Evolutionary conservation across 2,329 filamentous ascomycete species (phyloP).

Genomic region (Albophoma yamanashiensis): DNA sequence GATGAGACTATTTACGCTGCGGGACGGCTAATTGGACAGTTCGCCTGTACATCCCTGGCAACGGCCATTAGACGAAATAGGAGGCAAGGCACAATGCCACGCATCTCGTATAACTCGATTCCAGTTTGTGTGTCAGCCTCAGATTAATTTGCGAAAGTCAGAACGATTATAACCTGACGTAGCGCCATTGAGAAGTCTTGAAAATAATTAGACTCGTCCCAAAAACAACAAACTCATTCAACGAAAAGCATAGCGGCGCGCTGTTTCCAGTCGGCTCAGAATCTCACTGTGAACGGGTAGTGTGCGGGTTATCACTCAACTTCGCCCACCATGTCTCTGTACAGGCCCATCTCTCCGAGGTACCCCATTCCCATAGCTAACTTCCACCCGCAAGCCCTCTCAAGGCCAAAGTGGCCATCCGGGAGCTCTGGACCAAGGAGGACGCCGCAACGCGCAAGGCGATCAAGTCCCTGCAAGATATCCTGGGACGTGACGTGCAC

Average conservation of each 20-base stretch:
- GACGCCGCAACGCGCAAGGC: slow-evolving; percentile 21
- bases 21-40: background rate
- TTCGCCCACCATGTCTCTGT: slow-evolving; percentile 7
- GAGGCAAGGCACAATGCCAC: background rate
- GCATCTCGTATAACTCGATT: background rate
- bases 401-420: slow-evolving; percentile 29
- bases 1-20: background rate
- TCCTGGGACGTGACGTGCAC: slow-evolving; percentile 27
- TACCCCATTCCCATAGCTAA: background rate
- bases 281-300: background rate
- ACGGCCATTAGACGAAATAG: background rate
- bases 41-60: background rate
- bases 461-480: slow-evolving; percentile 16
- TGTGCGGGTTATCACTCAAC: background rate
- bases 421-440: slow-evolving; percentile 29
- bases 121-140: background rate
- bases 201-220: background rate
- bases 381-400: slow-evolving; percentile 22
- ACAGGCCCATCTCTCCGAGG: background rate
- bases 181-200: background rate
- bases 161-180: background rate
- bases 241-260: background rate
- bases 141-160: background rate
- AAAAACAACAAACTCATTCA: background rate
- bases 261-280: background rate